Evolutionary conservation across 164 flowering plant species (phyloP), one percentile per base, ranked within the genome.

Genomic region (Tetracentron sinense): DNA sequence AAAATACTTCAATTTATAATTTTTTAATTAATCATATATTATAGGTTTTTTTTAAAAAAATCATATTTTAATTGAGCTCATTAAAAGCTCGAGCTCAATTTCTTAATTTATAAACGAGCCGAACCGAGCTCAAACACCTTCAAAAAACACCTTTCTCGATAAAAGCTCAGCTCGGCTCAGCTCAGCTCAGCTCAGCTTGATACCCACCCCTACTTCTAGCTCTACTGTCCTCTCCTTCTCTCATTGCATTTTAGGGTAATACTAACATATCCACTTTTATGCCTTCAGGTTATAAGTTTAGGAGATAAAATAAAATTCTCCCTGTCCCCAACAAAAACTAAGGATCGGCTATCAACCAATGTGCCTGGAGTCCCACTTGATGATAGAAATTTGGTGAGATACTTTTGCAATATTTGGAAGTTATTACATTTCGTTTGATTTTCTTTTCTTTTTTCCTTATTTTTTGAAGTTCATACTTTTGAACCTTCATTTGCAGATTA

Each of bases 301-400:
- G 99, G 97, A 59, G 99, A 94, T 62, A 78, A 69, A 29, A 88
- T 89, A 59, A 89, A 89, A 75, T 94, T 94, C 70, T 87, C 96
- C 26, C 65, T 86, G 71, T 88, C 96, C 10, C 96, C 96, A 27
- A 79, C 89, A 42, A 88, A 84, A 69, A 61, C 65, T 11, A 85
- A 70, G 64, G 96, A 94, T 79, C 78, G 90, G 15, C 67, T 94
- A 64, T 89, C 97, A 7, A 83, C 95, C 52, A 94, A 86, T 82
- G 92, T 83, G 56, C 62, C 96, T 23, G 98, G 95, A 54, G 88
- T 89, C 16, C 98, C 98, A 26, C 86, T 94, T 70, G 96, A 89
- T 78, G 95, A 89, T 5, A 81, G 67, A 46, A 90, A 89, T 76
- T 73, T 94, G 86, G 97, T 94, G 67, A 75, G 76, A 44, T 55